Evolutionary conservation across 2,329 filamentous ascomycete genomes (phyloP), one percentile per base, ranked within the genome.

Genomic region (Zymoseptoria tritici): DNA sequence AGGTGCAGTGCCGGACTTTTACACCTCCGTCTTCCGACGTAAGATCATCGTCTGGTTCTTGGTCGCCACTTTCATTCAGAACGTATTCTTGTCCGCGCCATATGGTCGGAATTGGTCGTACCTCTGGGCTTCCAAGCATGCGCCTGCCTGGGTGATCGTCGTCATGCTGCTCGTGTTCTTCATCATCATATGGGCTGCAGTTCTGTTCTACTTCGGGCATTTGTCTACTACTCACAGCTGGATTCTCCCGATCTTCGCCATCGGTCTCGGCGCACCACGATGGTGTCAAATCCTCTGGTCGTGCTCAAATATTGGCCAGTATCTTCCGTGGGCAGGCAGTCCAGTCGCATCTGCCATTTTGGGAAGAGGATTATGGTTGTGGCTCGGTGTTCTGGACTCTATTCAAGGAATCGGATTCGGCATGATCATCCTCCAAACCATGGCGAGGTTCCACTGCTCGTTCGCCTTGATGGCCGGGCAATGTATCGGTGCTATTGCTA

Each of bases 211-310:
- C 56, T 81, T 87, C 64, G 79, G 78, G 9, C 72, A 75, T 55
- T 76, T 86, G n/a, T 83, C 81, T 16, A 81, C 80, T 64, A 79
- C 79, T 16, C 85, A 88, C 70, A 83, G 80, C 55, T 88, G 85
- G 85, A 81, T 87, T 64, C 74, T 88, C 4, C 85, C 85, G 11
- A 81, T 88, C 58, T 86, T 88, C 63, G 85, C 85, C 52, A 83
- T 87, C 60, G 85, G 85, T 13, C 80, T 88, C 11, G 83, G 82
- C 51, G 84, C 85, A 3, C 85, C 85, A 1, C 78, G 85, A 61
- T 88, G 85, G 85, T 81, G 81, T 8, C 85, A 88, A 70, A 86
- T 87, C 70, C 83, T 85, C 69, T 88, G 85, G 85, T 82, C 80
- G 9, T 82, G 80, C 5, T 83, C 80, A 7, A 80, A 81, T 9